phyloP scores from a whole-genome alignment of 345 rosid genomes.

The Murraya koenigii region DNA sequence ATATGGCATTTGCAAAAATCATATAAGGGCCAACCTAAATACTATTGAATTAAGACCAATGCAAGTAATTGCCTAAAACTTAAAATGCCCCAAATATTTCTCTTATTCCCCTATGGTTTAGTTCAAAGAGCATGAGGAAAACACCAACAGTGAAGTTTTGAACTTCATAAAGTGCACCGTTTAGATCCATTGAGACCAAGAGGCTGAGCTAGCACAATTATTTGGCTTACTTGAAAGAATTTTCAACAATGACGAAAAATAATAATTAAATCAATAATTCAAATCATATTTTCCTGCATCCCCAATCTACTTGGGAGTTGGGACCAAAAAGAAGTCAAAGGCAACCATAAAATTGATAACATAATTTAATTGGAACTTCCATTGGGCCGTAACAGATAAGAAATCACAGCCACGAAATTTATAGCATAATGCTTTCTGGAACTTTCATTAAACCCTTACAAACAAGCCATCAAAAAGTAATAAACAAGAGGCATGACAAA shows the following conservation, averaged over 20 bases:
- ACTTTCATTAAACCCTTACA: neutral
- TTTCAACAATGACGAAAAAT: neutral
- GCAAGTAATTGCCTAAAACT: neutral
- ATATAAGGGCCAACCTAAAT: neutral
- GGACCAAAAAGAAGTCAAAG: conserved; percentile 4
- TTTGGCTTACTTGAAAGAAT: neutral
- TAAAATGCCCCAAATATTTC: neutral
- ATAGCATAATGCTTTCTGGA: neutral
- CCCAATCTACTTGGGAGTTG: conserved; percentile 1
- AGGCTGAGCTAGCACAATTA: neutral
- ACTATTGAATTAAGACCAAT: neutral
- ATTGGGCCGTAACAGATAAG: no score
- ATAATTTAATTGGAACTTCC: neutral
- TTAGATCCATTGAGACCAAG: neutral
- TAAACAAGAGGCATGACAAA: neutral
- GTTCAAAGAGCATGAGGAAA: neutral
- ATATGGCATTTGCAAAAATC: conserved; percentile 8
- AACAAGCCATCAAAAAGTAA: neutral
- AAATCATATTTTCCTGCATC: neutral
- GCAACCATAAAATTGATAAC: neutral
- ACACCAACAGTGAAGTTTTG: neutral
- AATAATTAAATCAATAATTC: neutral
- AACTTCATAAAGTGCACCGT: neutral
- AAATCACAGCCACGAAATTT: neutral
- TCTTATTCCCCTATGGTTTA: neutral